Percentiles rank a stretch among this genome's conserved stretches.
phyloP scores from a whole-genome alignment of 352 stramenopile genomes.

The Pythium utonaiense region DNA sequence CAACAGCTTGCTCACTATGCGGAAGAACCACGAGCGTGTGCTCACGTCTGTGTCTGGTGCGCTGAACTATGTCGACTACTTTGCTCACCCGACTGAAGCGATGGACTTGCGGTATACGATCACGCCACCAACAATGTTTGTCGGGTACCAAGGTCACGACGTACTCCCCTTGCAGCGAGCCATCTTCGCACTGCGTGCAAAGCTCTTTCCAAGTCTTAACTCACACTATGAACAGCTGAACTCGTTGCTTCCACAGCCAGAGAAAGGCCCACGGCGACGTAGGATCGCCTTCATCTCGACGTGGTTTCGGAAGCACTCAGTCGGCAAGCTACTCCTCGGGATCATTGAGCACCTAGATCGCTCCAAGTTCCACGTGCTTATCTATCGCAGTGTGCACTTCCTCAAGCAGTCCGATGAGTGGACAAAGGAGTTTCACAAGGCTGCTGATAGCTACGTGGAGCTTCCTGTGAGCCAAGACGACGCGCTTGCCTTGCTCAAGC shows the following conservation, averaged over 20 bases:
- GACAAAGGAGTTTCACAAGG: constrained; percentile 33
- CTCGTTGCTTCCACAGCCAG: constrained; percentile 6
- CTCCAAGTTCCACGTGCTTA: constrained; percentile 41
- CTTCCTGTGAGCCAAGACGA: constrained; percentile 31
- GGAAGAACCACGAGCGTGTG: constrained; percentile 14
- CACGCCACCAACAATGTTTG: constrained; percentile 62
- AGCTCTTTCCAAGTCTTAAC: constrained; percentile 35
- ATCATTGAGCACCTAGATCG: constrained; percentile 52
- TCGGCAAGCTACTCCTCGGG: constrained; percentile 58
- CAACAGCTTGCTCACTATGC: constrained; percentile 4
- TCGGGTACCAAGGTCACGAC: constrained; percentile 48
- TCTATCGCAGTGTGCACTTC: constrained; percentile 58
- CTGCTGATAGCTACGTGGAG: constrained; percentile 47
- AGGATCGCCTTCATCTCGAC: constrained; percentile 55
- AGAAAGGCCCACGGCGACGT: constrained; percentile 14
- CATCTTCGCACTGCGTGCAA: constrained; percentile 30
- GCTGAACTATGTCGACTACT: background rate
- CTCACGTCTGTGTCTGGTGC: constrained; percentile 18
- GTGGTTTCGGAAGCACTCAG: constrained; percentile 65
- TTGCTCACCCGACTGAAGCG: constrained; percentile 30
- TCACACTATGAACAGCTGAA: constrained; percentile 13
- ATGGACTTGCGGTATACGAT: constrained; percentile 55
- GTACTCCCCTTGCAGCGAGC: constrained; percentile 21
- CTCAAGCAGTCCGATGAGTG: constrained; percentile 40
- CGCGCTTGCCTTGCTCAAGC: constrained; percentile 35